Base-by-base conservation (phyloP, 164 flowering plant species). In the Cinnamomum chago region DNA sequence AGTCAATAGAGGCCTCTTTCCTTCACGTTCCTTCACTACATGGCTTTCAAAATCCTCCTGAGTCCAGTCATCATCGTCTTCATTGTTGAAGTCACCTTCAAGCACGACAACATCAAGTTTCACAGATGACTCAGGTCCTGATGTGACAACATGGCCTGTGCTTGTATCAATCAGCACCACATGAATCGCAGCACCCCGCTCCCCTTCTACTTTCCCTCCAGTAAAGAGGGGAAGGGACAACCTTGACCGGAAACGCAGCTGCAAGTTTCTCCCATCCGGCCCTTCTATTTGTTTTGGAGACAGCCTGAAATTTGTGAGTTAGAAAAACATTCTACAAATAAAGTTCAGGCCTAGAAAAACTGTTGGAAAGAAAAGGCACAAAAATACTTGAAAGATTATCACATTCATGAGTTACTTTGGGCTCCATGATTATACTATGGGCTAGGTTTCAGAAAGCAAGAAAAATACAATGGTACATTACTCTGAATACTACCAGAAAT, bases 171-270 rank as follows among this genome's bases (percentile, higher is more conserved):
- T 67, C 85, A 95, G 78, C 47, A 90, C 91, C 76, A 93, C 75
- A 78, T 89, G 97, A 74, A 95, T 86, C 60, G 94, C 88, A 55
- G 96, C 82, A 65, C 98, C 97, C 79, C 88, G 95, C 81, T 95
- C 99, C 60, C 99, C 99, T 86, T 93, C 99, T 10, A 95, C 93
- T 81, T 91, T 95, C 50, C 94, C 97, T 60, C 98, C 96, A 3
- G 99, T 95, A 75, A 90, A 95, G 55, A 95, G 90, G 50, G 98
- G 95, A 24, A 90, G 93, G 13, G 97, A 88, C 79, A 95, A 77
- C 80, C 83, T 84, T 28, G 97, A 86, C 80, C 84, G 83, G 81
- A 93, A 95, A 1, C 87, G 95, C 72, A 95, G 87, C 86, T 89
- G 93, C 80, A 95, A 79, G 71, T 84, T 90, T 79, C 95, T 85